Evolutionary conservation across 2,329 filamentous ascomycete genomes (phyloP).

Genomic region (Colletotrichum eleusines): DNA sequence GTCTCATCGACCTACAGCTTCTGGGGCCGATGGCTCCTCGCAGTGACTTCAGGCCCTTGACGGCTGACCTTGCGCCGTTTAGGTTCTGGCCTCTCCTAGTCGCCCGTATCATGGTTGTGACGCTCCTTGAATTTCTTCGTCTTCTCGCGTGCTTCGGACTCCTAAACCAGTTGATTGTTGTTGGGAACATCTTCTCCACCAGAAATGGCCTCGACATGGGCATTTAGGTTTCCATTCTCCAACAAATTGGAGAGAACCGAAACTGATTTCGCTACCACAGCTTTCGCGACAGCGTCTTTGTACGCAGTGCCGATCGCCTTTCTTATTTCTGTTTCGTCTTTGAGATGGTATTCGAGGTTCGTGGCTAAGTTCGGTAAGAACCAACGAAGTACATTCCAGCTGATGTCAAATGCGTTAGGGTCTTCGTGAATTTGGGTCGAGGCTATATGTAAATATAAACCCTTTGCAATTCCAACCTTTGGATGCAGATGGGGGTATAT

Average conservation of each 20-base stretch:
- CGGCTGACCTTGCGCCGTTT: not conserved
- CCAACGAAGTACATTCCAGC: not conserved
- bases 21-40: accelerated
- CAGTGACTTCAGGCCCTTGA: not conserved
- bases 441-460: not conserved
- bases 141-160: not conserved
- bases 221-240: not conserved
- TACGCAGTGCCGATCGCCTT: not conserved
- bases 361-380: not conserved
- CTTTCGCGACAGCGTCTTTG: not conserved
- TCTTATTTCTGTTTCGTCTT: accelerated
- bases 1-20: not conserved
- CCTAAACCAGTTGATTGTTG: not conserved
- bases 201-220: not conserved
- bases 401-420: not conserved
- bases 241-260: not conserved
- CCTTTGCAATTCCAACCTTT: not conserved
- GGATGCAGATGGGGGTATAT: not conserved
- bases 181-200: not conserved
- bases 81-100: not conserved
- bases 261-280: not conserved
- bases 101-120: not conserved
- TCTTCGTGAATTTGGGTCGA: not conserved
- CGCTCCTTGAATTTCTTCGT: not conserved
- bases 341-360: no score